Base-by-base conservation (phyloP, 345 rosid genomes). In the Pugionium dolabratum region DNA sequence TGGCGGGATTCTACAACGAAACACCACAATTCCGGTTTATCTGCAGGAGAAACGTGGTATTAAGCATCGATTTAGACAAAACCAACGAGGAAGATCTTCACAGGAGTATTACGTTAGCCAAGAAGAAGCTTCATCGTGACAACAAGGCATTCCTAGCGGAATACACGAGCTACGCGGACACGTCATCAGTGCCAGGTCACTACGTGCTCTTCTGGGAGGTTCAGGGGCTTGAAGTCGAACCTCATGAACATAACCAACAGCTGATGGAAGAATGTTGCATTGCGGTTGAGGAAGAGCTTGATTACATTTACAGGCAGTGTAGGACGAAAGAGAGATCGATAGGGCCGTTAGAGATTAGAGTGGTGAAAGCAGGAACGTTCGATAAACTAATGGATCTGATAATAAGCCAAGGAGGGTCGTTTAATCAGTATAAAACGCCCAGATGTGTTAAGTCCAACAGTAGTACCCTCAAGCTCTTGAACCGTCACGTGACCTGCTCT, bases 191-290 rank as follows among this genome's bases (percentile, higher is more conserved):
- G 59, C 98, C 98, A 8, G 98, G 98, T 7, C 98, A 87, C 68
- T 91, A 91, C 54, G 96, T 89, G 32, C 74, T 91, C 6, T 89
- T 84, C 66, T 91, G 96, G 96, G 98, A 91, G 76, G 82, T 91
- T n/a, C 68, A 73, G 36, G 66, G 71, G 11, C 55, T 34, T 11
- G 39, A 57, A 9, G 43, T 2, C 3, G 42, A 39, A 4, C 6
- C 1, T 6, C 25, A 52, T 4, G 10, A 37, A 0, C 18, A 50
- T 1, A 4, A 74, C 28, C 80, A 87, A 58, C 76, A 41, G 3
- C 69, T 83, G 0, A 85, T 89, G 87, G 90, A 85, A 76, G 72
- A 85, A 36, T 91, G 98, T 60, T 91, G 98, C 79, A 70, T 75
- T 3, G 70, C 72, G 9, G 81, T 91, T 1, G 98, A 91, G 75